Base-by-base conservation (phyloP, 1,139 yeast genomes). In the Hanseniaspora sp. region DNA sequence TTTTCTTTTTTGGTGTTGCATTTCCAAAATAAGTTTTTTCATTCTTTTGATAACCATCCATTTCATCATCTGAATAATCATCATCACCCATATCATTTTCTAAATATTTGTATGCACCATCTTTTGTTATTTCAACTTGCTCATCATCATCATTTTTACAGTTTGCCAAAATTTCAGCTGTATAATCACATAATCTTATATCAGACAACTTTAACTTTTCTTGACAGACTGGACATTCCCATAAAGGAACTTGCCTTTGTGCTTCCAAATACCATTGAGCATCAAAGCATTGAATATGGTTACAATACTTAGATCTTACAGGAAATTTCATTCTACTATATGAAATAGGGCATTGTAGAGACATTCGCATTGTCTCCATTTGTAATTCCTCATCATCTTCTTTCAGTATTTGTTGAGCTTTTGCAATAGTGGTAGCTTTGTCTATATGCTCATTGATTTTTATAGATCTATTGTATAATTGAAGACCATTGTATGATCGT, bases 201-300 rank as follows among this genome's bases (percentile, higher is more conserved):
- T 79, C 80, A n/a, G 73, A 70, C 0, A 80, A 63, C 5, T 69
- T 64, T 1, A 81, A 62, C 5, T 64, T 66, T 28, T 60, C 61
- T 55, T 72, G 74, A 62, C 94, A 84, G 12, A 80, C 72, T 0
- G 90, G 90, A 62, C 94, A 84, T 44, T 67, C 68, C 86, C 87
- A 83, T 0, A 79, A 74, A 0, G 88, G 81, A 0, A 78, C 70
- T 61, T 79, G 83, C 49, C 72, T 69, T 62, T 83, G 92, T 34
- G 82, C 71, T 56, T 76, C 74, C 13, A 84, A 62, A 62, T 74
- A 84, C 53, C 80, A 76, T 31, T 71, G 64, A 0, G 80, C 82
- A 67, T 84, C 94, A 66, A 83, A 83, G 61, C 92, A 83, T 61
- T 79, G 82, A n/a, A 81, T 66, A 64, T 84, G 94, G 41, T 75